Evolutionary conservation across 2,329 filamentous ascomycete genomes (phyloP), one percentile per base, ranked within the genome.

Genomic region (Alternaria gansuensis): DNA sequence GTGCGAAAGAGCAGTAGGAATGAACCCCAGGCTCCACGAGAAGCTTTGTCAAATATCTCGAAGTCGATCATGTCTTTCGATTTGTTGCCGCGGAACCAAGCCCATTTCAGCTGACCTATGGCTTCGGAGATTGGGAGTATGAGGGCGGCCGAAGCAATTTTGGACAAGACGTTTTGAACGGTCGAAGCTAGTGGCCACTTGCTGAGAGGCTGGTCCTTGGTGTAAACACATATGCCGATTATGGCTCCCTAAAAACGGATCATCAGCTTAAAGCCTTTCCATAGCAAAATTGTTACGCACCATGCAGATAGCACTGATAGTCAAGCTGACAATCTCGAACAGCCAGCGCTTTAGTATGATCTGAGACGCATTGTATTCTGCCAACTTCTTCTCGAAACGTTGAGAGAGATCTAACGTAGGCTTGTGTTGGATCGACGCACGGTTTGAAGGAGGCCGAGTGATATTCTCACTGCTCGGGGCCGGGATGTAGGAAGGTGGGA

Each of bases 111-210:
- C 23, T 74, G 70, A 0, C 71, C 70, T 0, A 74, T 54, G 1
- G 66, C 69, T 60, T 74, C 69, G 2, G 68, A 59, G 0, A 66
- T 65, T 5, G 69, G 71, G 1, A 72, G 36, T 13, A 70, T 63
- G 0, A 73, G 58, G 21, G 67, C 63, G 2, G 64, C 71, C 1
- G 65, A 65, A 0, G 61, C 57, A 3, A 73, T 21, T 11, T 68
- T 70, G 9, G 64, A 62, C 0, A 73, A 23, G 0, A 67, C 37
- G 2, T 68, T 66, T 59, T n/a, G 34, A 10, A 2, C 45, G 1
- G n/a, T 69, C 4, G 69, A 53, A 21, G 45, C 67, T 28, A 75
- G 61, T 0, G 73, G 71, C 72, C 75, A 77, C n/a, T 74, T 59
- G 1, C 70, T 68, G 39, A 78, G 60, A 2, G 56, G 50, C 26